Conservation (phyloP, 2,329 filamentous ascomycete species). For the Orbilia ellipsospora region DNA sequence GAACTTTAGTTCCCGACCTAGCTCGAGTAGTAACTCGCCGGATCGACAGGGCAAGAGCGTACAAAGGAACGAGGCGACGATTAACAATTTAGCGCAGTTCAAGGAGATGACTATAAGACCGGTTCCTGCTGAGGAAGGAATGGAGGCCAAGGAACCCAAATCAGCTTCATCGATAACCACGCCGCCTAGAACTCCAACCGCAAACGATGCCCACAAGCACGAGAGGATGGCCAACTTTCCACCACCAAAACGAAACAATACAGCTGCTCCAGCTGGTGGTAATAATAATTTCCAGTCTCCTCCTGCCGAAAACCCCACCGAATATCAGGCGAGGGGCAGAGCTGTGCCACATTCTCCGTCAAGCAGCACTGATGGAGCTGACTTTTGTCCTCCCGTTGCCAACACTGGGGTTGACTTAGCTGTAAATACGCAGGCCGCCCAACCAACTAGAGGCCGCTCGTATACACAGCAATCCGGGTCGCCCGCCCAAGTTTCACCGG, state of each 20-base stretch:
- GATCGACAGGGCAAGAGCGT: constrained; percentile 34
- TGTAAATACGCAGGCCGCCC: constrained; percentile 18
- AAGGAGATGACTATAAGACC: constrained; percentile 46
- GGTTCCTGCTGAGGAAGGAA: constrained; percentile 37
- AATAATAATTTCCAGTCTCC: not conserved
- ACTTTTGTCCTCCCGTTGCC: constrained; percentile 5
- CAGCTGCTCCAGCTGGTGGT: constrained; percentile 17
- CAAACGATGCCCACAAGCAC: constrained; percentile 12
- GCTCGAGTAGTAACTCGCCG: constrained; percentile 42
- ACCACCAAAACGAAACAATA: constrained; percentile 21
- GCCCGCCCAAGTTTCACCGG: constrained; percentile 25
- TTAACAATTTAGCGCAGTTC: constrained; percentile 42
- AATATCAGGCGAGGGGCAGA: constrained; percentile 44
- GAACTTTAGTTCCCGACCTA: constrained; percentile 23
- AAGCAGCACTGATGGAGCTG: constrained; percentile 26
- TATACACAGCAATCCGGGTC: constrained; percentile 24
- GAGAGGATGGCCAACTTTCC: constrained; percentile 35
- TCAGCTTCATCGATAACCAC: constrained; percentile 32
- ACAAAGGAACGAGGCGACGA: constrained; percentile 45
- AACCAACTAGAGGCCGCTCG: constrained; percentile 26
- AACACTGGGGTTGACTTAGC: constrained; percentile 23
- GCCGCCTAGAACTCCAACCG: constrained; percentile 47
- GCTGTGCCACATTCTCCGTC: constrained; percentile 45
- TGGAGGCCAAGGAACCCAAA: constrained; percentile 15
- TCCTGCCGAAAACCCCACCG: constrained; percentile 39